Evolutionary conservation across 1,284 basidiomycete genomes (phyloP).

Genomic region (Apiotrichum veenhuisii): DNA sequence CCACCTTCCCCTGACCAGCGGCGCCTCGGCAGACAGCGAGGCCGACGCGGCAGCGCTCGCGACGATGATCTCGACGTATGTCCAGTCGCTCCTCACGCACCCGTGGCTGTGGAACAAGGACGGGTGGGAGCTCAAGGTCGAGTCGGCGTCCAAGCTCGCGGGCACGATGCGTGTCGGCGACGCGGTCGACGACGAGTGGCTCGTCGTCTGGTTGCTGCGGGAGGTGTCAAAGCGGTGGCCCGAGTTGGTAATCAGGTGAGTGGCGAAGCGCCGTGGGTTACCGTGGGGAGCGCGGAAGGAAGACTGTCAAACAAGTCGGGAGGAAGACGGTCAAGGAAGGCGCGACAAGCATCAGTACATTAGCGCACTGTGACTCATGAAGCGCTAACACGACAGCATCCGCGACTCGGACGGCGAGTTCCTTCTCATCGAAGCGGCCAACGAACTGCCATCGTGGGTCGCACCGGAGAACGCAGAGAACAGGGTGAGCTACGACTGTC

Average conservation of each 20-base stretch:
- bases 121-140: constrained; percentile 71
- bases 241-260: constrained; percentile 59
- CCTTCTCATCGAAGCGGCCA: constrained; percentile 91
- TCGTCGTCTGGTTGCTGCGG: constrained; percentile 77
- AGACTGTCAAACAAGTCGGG: too few species aligned
- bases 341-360: too few species aligned
- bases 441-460: constrained; percentile 84
- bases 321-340: too few species aligned
- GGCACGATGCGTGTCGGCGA: constrained; percentile 85
- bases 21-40: constrained; percentile 50
- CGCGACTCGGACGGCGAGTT: constrained; percentile 95
- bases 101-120: constrained; percentile 85
- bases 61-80: constrained; percentile 61
- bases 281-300: constrained; percentile 2
- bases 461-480: constrained; percentile 85
- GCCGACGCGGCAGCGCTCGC: constrained; percentile 64
- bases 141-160: constrained; percentile 54
- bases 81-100: constrained; percentile 58
- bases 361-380: neutral
- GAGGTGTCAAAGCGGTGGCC: constrained; percentile 74
- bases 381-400: constrained; percentile 52
- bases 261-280: constrained; percentile 5
- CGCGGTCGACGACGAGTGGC: constrained; percentile 95
- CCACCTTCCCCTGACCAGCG: constrained; percentile 55
- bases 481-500: constrained; percentile 57